Percentiles rank a stretch among this genome's conserved stretches.
phyloP scores from a whole-genome alignment of 2,329 filamentous ascomycete genomes.

The Magnaporthiopsis incrustans region DNA sequence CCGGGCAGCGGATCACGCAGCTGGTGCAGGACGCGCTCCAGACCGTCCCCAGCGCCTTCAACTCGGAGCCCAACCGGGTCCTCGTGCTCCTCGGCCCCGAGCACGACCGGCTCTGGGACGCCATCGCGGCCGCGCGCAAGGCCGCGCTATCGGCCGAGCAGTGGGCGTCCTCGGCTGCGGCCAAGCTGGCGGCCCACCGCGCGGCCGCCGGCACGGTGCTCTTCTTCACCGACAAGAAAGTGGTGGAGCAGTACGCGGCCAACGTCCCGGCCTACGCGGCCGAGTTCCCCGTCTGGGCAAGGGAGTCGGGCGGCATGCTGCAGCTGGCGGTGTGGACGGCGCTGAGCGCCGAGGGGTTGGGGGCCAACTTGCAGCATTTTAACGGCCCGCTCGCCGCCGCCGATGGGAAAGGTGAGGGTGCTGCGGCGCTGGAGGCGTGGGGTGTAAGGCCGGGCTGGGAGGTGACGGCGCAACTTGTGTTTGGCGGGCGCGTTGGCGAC shows the following conservation, averaged over 20 bases:
- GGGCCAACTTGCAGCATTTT: constrained; percentile 56
- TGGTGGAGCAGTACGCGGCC: constrained; percentile 33
- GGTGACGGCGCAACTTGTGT: constrained; percentile 55
- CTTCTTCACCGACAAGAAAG: constrained; percentile 56
- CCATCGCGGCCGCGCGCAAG: constrained; percentile 47
- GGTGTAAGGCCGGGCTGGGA: constrained; percentile 50
- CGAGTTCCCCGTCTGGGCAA: constrained; percentile 53
- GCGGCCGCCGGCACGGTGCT: constrained; percentile 51
- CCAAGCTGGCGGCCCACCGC: constrained; percentile 30
- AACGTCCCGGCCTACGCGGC: constrained; percentile 40
- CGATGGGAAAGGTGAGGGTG: constrained; percentile 52
- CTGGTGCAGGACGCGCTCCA: constrained; percentile 21
- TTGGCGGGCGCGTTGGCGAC: constrained; percentile 30
- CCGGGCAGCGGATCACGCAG: constrained; percentile 30
- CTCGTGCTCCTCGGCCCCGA: constrained; percentile 56
- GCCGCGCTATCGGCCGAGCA: constrained; percentile 29
- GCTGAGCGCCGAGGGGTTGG: constrained; percentile 48
- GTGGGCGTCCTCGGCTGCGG: not conserved
- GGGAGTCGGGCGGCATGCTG: constrained; percentile 59
- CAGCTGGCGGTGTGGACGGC: constrained; percentile 57
- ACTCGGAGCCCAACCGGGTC: constrained; percentile 55
- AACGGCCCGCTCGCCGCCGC: constrained; percentile 46
- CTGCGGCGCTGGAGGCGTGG: constrained; percentile 44
- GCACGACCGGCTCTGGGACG: constrained; percentile 60
- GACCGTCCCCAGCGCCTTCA: constrained; percentile 54